Conservation (phyloP, 169 alveolate species). For the Plasmodium ovale region DNA sequence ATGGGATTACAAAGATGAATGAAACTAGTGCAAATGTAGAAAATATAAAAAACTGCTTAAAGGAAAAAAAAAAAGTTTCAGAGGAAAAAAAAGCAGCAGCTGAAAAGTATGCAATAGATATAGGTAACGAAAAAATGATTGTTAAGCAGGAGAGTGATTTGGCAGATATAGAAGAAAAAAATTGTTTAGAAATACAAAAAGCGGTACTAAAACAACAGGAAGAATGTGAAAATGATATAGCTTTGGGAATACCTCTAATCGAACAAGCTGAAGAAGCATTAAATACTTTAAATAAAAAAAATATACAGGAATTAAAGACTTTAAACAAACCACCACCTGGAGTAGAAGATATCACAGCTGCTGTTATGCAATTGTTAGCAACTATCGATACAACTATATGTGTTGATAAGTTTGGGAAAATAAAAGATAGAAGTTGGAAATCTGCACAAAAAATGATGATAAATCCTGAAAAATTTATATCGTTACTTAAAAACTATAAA, state of each 20-base stretch:
- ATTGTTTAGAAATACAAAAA: constrained; percentile 93
- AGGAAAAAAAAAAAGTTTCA: constrained; percentile 91
- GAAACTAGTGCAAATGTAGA: constrained; percentile 84
- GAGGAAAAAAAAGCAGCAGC: constrained; percentile 95
- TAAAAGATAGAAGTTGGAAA: constrained; percentile 94
- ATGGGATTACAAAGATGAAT: constrained; percentile 54
- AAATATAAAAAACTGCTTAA: constrained; percentile 89
- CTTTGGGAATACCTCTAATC: constrained; percentile 94
- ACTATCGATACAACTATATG: constrained; percentile 90
- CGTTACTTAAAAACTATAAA: constrained; percentile 91
- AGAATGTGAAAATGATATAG: constrained; percentile 92
- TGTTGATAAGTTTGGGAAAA: constrained; percentile 94
- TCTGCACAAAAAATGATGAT: constrained; percentile 95
- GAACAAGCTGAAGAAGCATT: constrained; percentile 94
- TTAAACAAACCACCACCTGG: constrained; percentile 96
- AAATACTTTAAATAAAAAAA: constrained; percentile 93
- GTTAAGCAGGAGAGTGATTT: constrained; percentile 93
- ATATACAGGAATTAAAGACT: constrained; percentile 94
- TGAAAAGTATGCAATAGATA: constrained; percentile 93
- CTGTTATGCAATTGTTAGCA: constrained; percentile 94
- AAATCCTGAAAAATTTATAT: constrained; percentile 94
- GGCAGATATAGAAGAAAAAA: constrained; percentile 93
- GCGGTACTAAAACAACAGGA: constrained; percentile 90
- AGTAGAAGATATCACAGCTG: constrained; percentile 93
- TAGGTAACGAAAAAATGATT: constrained; percentile 93